Evolutionary conservation across 2,329 filamentous ascomycete genomes (phyloP), one percentile per base, ranked within the genome.

Genomic region (Pseudopithomyces chartarum): DNA sequence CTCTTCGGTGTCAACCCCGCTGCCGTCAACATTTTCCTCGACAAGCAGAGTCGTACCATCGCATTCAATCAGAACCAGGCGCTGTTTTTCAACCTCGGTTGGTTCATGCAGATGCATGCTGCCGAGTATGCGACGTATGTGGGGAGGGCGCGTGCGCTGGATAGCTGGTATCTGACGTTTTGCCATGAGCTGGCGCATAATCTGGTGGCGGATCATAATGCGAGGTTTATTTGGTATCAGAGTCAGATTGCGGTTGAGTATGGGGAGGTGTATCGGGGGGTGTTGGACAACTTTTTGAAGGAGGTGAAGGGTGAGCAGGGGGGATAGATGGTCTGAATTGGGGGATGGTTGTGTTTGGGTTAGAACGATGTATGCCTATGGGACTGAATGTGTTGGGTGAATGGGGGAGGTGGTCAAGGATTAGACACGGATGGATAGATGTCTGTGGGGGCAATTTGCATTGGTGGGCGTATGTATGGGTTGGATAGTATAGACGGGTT

Each of bases 181-280:
- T 96, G 92, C 60, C 95, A 99, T 73, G 96, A 99, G 78, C 79
- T 99, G 74, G 93, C 95, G 56, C 95, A 99, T 78, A 99, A 99
- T 73, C 79, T 99, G 53, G 91, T 97, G 8, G 78, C 79, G 36
- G 84, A 87, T 60, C 94, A 98, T 75, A 74, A 74, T 55, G 71
- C 73, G 12, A 61, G 73, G 52, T 73, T 75, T 52, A 72, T 62
- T 23, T 76, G 73, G 73, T 76, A 74, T 52, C 69, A 74, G 51
- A 68, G 73, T 58, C 72, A 75, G 60, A 75, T 75, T 50, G 71
- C 71, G n/a, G 72, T 74, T 32, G 71, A 75, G 60, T 75, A 67
- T 42, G 70, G 68, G 44, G 71, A 73, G 59, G 61, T 58, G 52
- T 75, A 66, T 52, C 61, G 72, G 4, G 62, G 58, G 11, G 68